phyloP scores from a whole-genome alignment of 2,329 filamentous ascomycete genomes.

The Bipolaris victoriae region DNA sequence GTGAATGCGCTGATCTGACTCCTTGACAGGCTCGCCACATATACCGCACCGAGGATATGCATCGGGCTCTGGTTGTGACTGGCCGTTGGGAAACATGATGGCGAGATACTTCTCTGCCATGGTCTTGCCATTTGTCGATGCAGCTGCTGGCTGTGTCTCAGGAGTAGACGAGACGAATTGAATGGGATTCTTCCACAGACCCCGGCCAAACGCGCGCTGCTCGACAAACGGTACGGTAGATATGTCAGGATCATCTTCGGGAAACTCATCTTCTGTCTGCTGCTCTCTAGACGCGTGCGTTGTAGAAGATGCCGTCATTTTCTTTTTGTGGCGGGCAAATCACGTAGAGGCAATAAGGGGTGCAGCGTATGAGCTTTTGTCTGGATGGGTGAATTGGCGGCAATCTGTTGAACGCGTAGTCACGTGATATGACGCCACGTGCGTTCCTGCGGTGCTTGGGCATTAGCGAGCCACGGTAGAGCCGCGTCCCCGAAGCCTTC shows the following conservation, averaged over 20 bases:
- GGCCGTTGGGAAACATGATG: conserved; percentile 64
- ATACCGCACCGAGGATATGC: conserved; percentile 39
- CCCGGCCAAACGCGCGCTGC: conserved; percentile 64
- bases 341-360: background rate
- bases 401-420: conserved; percentile 26
- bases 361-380: background rate
- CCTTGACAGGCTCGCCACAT: conserved; percentile 46
- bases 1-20: conserved; percentile 55
- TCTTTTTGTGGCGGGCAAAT: background rate
- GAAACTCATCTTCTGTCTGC: conserved; percentile 22
- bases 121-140: conserved; percentile 55
- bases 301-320: conserved; percentile 20
- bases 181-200: conserved; percentile 66
- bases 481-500: conserved; percentile 32
- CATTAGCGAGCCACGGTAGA: conserved; percentile 33
- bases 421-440: conserved; percentile 43
- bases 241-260: conserved; percentile 56
- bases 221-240: conserved; percentile 65
- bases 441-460: conserved; percentile 11
- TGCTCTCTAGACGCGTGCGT: conserved; percentile 10
- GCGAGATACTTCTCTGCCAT: conserved; percentile 69
- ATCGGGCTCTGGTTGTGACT: conserved; percentile 27
- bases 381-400: conserved; percentile 13
- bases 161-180: conserved; percentile 62
- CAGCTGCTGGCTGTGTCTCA: conserved; percentile 21